phyloP scores from a whole-genome alignment of 2,329 filamentous ascomycete genomes.

The Ploettnerulaceae sp. region DNA sequence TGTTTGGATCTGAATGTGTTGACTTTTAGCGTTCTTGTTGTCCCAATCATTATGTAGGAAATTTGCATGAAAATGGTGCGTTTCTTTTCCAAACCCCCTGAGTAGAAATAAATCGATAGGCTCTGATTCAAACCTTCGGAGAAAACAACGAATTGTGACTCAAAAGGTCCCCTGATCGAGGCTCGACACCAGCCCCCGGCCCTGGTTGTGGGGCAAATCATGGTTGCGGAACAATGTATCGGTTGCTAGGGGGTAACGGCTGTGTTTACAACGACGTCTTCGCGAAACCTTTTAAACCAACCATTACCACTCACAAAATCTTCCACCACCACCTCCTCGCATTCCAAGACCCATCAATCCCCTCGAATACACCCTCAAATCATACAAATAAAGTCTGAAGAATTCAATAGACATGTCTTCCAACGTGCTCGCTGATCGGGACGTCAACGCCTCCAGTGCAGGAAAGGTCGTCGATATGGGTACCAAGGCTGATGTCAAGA shows the following conservation, averaged over 20 bases:
- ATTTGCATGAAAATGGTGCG: no score
- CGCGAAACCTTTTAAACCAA: slow-evolving; percentile 3
- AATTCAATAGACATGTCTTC: slow-evolving; percentile 47
- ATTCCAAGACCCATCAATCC: slow-evolving; percentile 5
- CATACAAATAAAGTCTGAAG: slow-evolving; percentile 4
- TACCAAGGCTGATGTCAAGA: slow-evolving; percentile 49
- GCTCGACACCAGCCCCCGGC: not conserved
- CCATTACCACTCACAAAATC: not conserved
- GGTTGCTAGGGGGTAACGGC: slow-evolving; percentile 4
- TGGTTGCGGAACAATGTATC: not conserved
- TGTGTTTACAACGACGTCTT: slow-evolving; percentile 3
- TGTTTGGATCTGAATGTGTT: no score
- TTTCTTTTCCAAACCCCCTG: not conserved
- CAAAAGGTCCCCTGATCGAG: slow-evolving; percentile 1
- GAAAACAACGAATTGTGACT: slow-evolving; percentile 9
- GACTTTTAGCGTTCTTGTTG: no score
- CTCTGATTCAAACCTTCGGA: not conserved
- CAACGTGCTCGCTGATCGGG: slow-evolving; percentile 59
- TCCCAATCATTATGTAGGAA: no score
- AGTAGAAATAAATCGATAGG: not conserved
- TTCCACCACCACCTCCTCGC: slow-evolving; percentile 3
- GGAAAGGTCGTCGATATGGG: slow-evolving; percentile 29
- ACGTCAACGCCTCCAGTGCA: slow-evolving; percentile 53
- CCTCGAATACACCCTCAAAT: not conserved
- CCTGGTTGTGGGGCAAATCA: not conserved